Evolutionary conservation across 768 basidiomycete genomes (phyloP), one percentile per base, ranked within the genome.

Genomic region (Leucosporidium scottii): DNA sequence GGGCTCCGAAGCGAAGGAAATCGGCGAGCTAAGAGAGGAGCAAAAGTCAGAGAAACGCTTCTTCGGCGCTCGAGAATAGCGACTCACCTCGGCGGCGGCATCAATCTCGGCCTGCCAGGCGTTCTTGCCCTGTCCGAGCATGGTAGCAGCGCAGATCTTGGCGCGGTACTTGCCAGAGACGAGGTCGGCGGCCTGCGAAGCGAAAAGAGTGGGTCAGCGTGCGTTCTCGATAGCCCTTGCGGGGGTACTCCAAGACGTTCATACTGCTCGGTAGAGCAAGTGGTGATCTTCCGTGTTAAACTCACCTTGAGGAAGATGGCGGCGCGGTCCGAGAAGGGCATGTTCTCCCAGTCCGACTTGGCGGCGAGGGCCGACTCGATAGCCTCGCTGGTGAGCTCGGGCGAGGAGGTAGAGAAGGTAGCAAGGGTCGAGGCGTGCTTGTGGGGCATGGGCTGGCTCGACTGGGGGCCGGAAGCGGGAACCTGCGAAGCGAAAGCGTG

Each of bases 31-130:
- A 74, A 2, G 30, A 51, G 39, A 49, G 10, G 56, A 31, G 54
- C 28, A 10, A 2, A 23, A 21, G 55, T 57, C 21, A 63, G 47
- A 20, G 20, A 20, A 12, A 31, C 1, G 44, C 28, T n/a, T 17
- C 13, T 34, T n/a, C 27, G 59, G 21, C 60, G 21, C 21, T 21
- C 12, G 59, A 36, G 23, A 59, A 27, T n/a, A 36, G 57, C 66
- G 17, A 78, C 84, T 53, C 65, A 91, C 91, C 87, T 99, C 96
- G 6, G 96, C 94, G 23, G 93, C 96, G 63, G 96, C 91, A 78
- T 99, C 96, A 70, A 99, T 98, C 83, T 99, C 96, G 21, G 96
- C 96, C 81, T 99, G 96, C 96, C 96, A 99, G 21, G 84, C 87
- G 77, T 97, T 99, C 85, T 99, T 99, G 51, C 96, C 96, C 80